These are phyloP conservation scores for Actinidia arguta DNA, from an alignment of 179 eudicot species.

Conservation along the genomic window DNA sequence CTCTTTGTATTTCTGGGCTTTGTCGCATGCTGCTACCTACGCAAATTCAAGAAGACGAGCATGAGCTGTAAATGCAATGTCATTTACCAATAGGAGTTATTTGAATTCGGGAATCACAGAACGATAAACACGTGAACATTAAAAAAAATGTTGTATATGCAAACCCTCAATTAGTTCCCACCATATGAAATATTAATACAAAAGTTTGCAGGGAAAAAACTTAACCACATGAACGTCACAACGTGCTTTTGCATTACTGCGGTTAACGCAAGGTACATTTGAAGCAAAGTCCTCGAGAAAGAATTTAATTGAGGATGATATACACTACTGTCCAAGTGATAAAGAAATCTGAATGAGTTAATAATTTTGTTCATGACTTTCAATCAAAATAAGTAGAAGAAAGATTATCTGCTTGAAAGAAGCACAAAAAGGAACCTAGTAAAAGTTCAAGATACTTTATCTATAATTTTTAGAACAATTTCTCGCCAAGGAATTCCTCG, in stretches of 20 bases:
- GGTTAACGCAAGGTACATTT: background rate
- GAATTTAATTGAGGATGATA: background rate
- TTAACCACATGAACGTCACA: too few relatives aligned
- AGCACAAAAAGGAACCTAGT: background rate
- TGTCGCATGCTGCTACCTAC: constrained; percentile 65
- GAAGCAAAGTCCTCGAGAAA: background rate
- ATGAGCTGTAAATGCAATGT: background rate
- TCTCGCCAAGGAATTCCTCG: background rate
- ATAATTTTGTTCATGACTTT: background rate
- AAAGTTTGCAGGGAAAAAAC: background rate
- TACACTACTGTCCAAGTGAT: background rate
- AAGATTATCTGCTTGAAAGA: background rate
- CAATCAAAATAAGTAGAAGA: background rate
- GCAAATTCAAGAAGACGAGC: background rate
- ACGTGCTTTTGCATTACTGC: background rate
- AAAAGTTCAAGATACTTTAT: background rate
- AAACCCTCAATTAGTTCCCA: background rate
- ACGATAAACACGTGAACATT: background rate
- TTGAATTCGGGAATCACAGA: background rate
- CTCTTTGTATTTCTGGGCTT: constrained; percentile 86
- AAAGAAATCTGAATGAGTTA: background rate
- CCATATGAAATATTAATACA: background rate
- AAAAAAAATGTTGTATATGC: background rate
- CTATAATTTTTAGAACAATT: background rate
- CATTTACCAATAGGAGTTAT: background rate